Evolutionary conservation across 306 rosid species (phyloP), one percentile per base, ranked within the genome.

Genomic region (Casuarina cunninghamiana): DNA sequence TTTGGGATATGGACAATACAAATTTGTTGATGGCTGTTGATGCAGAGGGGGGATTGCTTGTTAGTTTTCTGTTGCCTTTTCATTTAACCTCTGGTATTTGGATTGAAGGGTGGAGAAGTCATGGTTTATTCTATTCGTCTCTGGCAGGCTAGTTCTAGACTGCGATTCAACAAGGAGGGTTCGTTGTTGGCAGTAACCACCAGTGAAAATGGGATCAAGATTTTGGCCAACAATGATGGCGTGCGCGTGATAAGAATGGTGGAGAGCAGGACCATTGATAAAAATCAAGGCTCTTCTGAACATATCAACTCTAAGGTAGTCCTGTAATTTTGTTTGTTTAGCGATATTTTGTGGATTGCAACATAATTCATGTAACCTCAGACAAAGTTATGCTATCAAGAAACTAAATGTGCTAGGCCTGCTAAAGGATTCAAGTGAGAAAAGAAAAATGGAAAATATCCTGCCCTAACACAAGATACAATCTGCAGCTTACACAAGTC

Each of bases 121-220:
- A 51, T 41, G 62, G 19, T 6, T 60, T 32, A 12, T 69, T 80
- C 58, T 41, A 21, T 35, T 73, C 61, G 16, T 19, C 75, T 69
- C 75, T 69, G 48, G 83, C 85, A 84, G 85, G 80, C 88, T 69
- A 84, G 83, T 72, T 84, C 88, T 74, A 81, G 85, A 68, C 75
- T 84, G 55, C 81, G 88, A 71, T 84, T 84, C 75, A 84, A 84
- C 80, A 84, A 84, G 76, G 88, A 84, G 62, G 88, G 88, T 19
- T 84, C 88, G 10, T 73, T 84, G 84, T 81, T 84, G 83, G 88
- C 88, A 13, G 83, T 84, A 75, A 78, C 88, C n/a, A 78, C 78
- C 0, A 81, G 26, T 41, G 88, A 84, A 60, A 81, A 83, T 32
- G 88, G 88, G 26, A 75, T 84, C 45, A 84, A 84, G 78, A 81